A percentile compares a stretch with the other conserved stretches of the same genome.
Evolutionary conservation across 768 basidiomycete species (phyloP).

Genomic region (Artomyces pyxidatus): DNA sequence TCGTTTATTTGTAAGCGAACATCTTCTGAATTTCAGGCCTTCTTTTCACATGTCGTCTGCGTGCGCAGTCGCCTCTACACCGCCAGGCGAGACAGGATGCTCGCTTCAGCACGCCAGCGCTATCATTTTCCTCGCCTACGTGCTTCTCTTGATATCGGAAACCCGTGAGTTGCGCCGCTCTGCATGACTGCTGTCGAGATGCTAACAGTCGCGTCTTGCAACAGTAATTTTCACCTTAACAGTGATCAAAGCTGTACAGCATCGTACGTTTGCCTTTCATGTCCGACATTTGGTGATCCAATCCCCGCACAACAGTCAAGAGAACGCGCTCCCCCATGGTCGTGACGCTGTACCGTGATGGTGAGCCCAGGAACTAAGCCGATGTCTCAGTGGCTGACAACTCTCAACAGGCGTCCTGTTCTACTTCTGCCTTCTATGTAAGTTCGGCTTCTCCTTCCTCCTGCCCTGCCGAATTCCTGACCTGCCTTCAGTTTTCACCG

Average conservation of each 20-base stretch:
- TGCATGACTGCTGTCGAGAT: not conserved
- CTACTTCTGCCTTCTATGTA: slow-evolving; percentile 33
- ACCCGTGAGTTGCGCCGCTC: slow-evolving; percentile 25
- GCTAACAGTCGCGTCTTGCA: not conserved
- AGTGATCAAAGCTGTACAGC: slow-evolving; percentile 28
- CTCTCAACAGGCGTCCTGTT: slow-evolving; percentile 31
- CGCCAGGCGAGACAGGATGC: no score
- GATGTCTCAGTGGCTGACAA: not conserved
- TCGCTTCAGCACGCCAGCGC: not conserved
- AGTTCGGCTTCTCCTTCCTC: slow-evolving; percentile 5
- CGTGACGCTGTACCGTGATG: slow-evolving; percentile 32
- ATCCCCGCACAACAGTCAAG: slow-evolving; percentile 21
- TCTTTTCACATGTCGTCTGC: no score
- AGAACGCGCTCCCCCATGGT: slow-evolving; percentile 30
- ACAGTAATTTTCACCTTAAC: slow-evolving; percentile 33
- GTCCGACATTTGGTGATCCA: not conserved
- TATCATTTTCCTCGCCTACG: slow-evolving; percentile 9
- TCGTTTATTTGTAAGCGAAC: not conserved
- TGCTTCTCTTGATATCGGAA: slow-evolving; percentile 31
- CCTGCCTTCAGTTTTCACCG: slow-evolving; percentile 25
- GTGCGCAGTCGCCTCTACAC: no score
- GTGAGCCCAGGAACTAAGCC: slow-evolving; percentile 14
- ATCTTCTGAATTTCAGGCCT: no score
- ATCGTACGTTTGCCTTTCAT: slow-evolving; percentile 28
- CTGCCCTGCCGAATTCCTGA: not conserved